A percentile compares a stretch with the other conserved stretches of the same genome.
Evolutionary conservation across 1,284 basidiomycete species (phyloP).

Genomic region (Amylostereum chailletii): DNA sequence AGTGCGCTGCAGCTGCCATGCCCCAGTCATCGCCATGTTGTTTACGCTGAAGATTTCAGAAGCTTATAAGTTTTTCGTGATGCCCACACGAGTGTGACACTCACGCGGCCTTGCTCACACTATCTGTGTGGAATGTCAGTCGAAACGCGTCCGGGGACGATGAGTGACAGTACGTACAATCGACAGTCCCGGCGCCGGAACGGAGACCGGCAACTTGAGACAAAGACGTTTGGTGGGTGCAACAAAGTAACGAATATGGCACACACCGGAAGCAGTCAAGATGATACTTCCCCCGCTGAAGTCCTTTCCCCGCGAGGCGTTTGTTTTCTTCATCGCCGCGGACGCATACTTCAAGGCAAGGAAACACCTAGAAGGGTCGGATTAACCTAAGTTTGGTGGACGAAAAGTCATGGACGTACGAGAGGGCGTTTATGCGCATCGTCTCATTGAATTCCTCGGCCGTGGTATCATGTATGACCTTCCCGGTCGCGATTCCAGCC

Average conservation of each 20-base stretch:
- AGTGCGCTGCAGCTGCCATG: constrained; percentile 74
- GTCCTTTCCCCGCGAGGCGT: constrained; percentile 57
- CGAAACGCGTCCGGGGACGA: constrained; percentile 1
- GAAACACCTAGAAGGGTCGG: constrained; percentile 59
- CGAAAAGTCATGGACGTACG: constrained; percentile 37
- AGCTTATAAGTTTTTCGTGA: constrained; percentile 7
- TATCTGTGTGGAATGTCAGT: constrained; percentile 42
- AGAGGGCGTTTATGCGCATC: constrained; percentile 77
- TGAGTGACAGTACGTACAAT: constrained; percentile 48
- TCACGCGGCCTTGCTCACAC: constrained; percentile 86
- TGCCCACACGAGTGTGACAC: constrained; percentile 17
- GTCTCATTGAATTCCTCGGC: constrained; percentile 65
- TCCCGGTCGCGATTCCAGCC: constrained; percentile 53
- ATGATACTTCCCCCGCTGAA: constrained; percentile 78
- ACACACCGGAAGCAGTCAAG: constrained; percentile 77
- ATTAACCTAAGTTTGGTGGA: neutral
- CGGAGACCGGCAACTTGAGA: constrained; percentile 72
- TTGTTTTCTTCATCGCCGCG: constrained; percentile 66
- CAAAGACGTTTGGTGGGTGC: constrained; percentile 2
- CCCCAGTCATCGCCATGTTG: constrained; percentile 75
- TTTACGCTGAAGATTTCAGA: constrained; percentile 53
- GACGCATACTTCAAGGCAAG: constrained; percentile 86
- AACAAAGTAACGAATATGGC: neutral
- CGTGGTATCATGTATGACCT: constrained; percentile 47
- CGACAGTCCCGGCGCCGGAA: constrained; percentile 78